Base-by-base conservation (phyloP, 768 basidiomycete genomes). In the Kockovaella imperatae region DNA sequence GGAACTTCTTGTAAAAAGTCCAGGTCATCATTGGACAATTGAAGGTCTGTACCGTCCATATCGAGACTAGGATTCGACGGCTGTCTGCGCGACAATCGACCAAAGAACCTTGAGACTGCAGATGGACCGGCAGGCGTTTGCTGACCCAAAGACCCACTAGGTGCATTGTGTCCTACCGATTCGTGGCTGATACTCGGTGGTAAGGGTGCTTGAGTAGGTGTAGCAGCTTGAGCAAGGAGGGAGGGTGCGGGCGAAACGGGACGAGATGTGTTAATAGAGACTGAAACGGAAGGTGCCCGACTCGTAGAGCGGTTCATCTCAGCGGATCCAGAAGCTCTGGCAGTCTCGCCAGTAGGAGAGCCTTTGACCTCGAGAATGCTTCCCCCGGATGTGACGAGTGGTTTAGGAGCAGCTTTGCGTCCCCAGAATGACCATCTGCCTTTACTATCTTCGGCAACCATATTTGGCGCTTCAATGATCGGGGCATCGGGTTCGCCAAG, bases 81-180 rank as follows among this genome's bases (percentile, higher is more conserved):
- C 75, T 46, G 30, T 24, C 56, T 70, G 18, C 80, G 78, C 6
- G 80, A 81, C 68, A 91, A 85, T 40, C 86, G 79, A 42, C 78
- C 80, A 40, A 89, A 75, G 66, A 91, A 90, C 4, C 88, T 80
- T 10, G 87, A 86, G 26, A 90, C 84, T 6, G 80, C 85, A 0
- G 88, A 86, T 4, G 74, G 74, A 15, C 69, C 62, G 2, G 66
- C 39, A 4, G 8, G 24, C 10, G 10, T 25, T 28, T 28, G 40
- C 7, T 23, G 20, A 25, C 10, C 7, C 11, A 23, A 26, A 42
- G 5, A 26, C 7, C 40, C 40, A 20, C 40, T 18, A 10, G 45
- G 34, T 11, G 40, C 25, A 18, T 21, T 35, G 26, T 41, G 28
- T 17, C 21, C 36, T 7, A 25, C 29, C n/a, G n/a, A n/a, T n/a